Evolutionary conservation across 2,329 filamentous ascomycete species (phyloP).

Genomic region (Calonectria pauciramosa): DNA sequence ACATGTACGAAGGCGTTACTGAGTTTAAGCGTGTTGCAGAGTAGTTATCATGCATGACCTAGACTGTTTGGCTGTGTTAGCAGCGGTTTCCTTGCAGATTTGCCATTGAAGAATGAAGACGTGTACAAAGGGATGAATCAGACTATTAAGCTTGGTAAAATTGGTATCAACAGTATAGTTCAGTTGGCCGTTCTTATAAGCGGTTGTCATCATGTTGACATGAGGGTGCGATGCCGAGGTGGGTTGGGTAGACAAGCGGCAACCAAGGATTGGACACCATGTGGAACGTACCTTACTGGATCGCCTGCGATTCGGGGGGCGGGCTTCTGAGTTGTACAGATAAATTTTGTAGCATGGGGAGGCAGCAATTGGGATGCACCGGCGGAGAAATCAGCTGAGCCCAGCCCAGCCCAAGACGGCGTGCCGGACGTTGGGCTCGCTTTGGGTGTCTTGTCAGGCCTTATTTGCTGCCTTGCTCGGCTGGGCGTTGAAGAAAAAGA

Average conservation of each 20-base stretch:
- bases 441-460: neutral
- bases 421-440: slow-evolving; percentile 9
- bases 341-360: neutral
- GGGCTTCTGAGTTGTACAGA: neutral
- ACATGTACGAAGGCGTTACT: slow-evolving; percentile 29
- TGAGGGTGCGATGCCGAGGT: slow-evolving; percentile 19
- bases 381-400: neutral
- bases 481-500: slow-evolving; percentile 20
- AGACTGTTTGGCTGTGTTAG: slow-evolving; percentile 42
- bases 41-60: slow-evolving; percentile 8
- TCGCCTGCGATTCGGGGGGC: slow-evolving; percentile 6
- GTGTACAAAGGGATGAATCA: slow-evolving; percentile 53
- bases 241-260: slow-evolving; percentile 29
- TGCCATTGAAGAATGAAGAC: neutral
- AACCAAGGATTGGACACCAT: slow-evolving; percentile 18
- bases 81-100: slow-evolving; percentile 21
- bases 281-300: slow-evolving; percentile 40
- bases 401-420: slow-evolving; percentile 15
- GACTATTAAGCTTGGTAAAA: slow-evolving; percentile 77
- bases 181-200: slow-evolving; percentile 77
- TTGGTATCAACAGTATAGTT: slow-evolving; percentile 70
- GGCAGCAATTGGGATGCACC: neutral
- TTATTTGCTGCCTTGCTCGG: neutral
- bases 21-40: slow-evolving; percentile 27
- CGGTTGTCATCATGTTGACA: slow-evolving; percentile 66